Evolutionary conservation across 352 stramenopile species (phyloP), one percentile per base, ranked within the genome.

Genomic region (Globisporangium nagaii): DNA sequence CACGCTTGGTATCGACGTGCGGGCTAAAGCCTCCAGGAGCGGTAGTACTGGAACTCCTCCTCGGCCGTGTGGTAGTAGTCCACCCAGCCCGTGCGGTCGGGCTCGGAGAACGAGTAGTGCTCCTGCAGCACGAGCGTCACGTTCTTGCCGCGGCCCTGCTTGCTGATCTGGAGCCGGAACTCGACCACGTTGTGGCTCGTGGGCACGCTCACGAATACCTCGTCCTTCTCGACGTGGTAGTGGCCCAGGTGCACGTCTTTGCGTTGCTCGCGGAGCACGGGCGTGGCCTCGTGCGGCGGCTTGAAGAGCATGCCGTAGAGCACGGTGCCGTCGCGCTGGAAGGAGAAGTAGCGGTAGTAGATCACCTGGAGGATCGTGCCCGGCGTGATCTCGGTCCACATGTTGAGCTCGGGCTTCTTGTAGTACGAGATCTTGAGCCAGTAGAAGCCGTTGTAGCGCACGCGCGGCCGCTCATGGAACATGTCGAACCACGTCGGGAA

Each of bases 281-380:
- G 53, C 3, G 68, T 64, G 34, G 58, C 63, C 27, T 90, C 77
- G 49, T 88, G 73, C 19, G 82, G 82, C 11, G 76, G 60, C 55
- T 83, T 84, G 58, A 90, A 88, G 34, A 89, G 66, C 79, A 92
- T 90, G 1, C 68, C 75, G 52, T 92, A 92, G 10, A 90, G 59
- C 41, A 92, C 78, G 0, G 75, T 73, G 25, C 79, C 82, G 43
- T 93, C 72, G 31, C 75, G 68, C 48, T 88, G 75, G 63, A 93
- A 93, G 19, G 68, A 81, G 30, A 93, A 89, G 60, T 90, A 90
- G 42, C 82, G 77, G 64, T 93, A 93, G 65, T 93, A 90, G 25
- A 90, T 71, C 34, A 84, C 80, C 55, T 86, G 79, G 11, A 93
- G 65, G 60, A 93, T 89, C 58, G 82, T 85, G 30, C 74, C 76